Percentiles rank a stretch among this genome's conserved stretches.
These are phyloP conservation scores for Oropetium thomaeum DNA, from an alignment of 176 grass and related monocot species.

Conservation along the genomic window DNA sequence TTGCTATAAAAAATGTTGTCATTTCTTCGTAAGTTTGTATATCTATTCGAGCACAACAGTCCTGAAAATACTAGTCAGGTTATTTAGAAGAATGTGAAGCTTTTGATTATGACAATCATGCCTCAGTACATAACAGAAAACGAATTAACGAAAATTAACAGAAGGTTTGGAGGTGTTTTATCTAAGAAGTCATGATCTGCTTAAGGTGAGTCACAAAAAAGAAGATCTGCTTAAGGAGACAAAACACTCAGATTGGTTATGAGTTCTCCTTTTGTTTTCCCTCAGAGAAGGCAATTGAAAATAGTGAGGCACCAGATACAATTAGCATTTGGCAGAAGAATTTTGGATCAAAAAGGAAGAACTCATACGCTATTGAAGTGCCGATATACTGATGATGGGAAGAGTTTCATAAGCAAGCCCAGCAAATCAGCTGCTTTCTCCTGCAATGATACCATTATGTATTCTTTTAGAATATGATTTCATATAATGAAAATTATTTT, in stretches of 20 bases:
- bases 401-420: constrained; percentile 24
- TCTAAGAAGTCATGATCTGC: neutral
- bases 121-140: no score
- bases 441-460: neutral
- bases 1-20: neutral
- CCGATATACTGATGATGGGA: constrained; percentile 15
- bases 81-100: neutral
- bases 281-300: neutral
- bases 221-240: neutral
- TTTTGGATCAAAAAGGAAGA: neutral
- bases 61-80: neutral
- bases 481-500: neutral
- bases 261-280: neutral
- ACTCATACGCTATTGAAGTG: constrained; percentile 17
- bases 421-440: constrained; percentile 24
- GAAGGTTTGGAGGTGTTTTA: neutral
- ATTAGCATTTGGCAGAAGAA: neutral
- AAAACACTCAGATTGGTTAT: neutral
- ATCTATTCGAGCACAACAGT: neutral
- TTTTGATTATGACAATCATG: neutral
- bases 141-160: no score
- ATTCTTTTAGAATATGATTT: neutral
- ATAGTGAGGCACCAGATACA: neutral
- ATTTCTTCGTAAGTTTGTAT: neutral
- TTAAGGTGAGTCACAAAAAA: no score